Evolutionary conservation across 129 eudicot species (phyloP).

Genomic region (Pulicaria dysenterica): DNA sequence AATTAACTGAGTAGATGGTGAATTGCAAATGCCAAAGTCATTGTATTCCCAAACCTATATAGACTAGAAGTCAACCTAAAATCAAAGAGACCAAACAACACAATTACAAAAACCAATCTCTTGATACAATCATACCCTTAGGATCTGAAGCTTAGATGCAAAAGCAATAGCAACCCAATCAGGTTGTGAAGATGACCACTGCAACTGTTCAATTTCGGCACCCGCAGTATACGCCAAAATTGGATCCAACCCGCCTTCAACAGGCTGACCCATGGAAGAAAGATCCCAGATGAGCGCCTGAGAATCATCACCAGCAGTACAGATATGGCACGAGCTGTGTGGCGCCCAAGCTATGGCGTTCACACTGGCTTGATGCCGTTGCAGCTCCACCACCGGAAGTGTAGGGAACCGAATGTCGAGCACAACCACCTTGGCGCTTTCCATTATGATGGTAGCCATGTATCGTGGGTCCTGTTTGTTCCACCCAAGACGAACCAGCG

Average conservation of each 20-base stretch:
- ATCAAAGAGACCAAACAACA: conserved; percentile 23
- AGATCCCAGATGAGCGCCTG: conserved; percentile 97
- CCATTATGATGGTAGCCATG: conserved; percentile 98
- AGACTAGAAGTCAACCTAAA: conserved; percentile 27
- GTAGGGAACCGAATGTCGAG: conserved; percentile 88
- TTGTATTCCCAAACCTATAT: conserved; percentile 25
- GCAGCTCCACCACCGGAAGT: conserved; percentile 87
- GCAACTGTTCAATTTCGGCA: conserved; percentile 95
- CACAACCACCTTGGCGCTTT: conserved; percentile 91
- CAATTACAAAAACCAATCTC: conserved; percentile 4
- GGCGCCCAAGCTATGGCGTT: conserved; percentile 98
- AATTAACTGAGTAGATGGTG: conserved; percentile 10
- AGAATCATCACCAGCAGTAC: conserved; percentile 94
- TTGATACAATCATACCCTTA: conserved; percentile 71
- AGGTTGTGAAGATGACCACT: conserved; percentile 95
- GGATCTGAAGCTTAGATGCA: conserved; percentile 89
- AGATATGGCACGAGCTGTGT: conserved; percentile 88
- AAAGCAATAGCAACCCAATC: conserved; percentile 99
- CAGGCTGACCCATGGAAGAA: conserved; percentile 93
- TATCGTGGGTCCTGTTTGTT: conserved; percentile 95
- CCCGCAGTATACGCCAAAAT: conserved; percentile 92
- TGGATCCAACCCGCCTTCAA: conserved; percentile 96
- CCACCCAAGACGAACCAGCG: conserved; percentile 88
- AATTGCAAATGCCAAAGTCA: conserved; percentile 27
- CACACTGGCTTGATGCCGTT: conserved; percentile 86